These are phyloP conservation scores for Laguncularia racemosa DNA, from an alignment of 345 rosid species.

Conservation along the genomic window DNA sequence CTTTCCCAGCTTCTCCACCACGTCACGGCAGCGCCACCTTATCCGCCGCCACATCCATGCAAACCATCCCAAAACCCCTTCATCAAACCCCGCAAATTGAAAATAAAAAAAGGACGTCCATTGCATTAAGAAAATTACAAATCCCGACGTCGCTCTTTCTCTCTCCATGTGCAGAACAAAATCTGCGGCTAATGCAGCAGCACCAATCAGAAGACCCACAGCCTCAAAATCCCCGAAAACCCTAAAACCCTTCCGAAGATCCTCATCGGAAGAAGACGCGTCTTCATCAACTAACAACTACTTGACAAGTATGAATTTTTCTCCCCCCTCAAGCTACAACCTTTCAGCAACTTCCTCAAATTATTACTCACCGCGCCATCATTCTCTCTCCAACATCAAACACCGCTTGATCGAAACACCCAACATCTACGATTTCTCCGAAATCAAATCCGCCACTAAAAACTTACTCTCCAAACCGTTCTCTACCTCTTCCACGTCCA, in stretches of 20 bases:
- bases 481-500: conserved; percentile 23
- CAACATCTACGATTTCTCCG: conserved; percentile 31
- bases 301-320: conserved; percentile 5
- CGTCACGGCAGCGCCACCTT: too few species aligned
- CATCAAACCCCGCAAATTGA: too few species aligned
- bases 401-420: conserved; percentile 18
- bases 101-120: too few species aligned
- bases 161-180: conserved; percentile 13
- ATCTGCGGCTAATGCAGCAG: conserved; percentile 3
- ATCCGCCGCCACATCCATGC: too few species aligned
- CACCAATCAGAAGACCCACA: conserved; percentile 2
- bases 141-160: too few species aligned
- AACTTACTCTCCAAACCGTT: conserved; percentile 29
- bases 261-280: conserved; percentile 19
- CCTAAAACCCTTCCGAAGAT: conserved; percentile 17
- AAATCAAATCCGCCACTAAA: conserved; percentile 34
- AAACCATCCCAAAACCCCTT: too few species aligned
- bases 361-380: too few species aligned
- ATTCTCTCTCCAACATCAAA: conserved; percentile 13
- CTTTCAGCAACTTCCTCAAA: background rate
- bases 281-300: conserved; percentile 35
- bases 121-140: too few species aligned
- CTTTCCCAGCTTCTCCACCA: too few species aligned
- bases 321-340: conserved; percentile 6
- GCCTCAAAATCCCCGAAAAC: conserved; percentile 6